A percentile compares a stretch with the other conserved stretches of the same genome.
Evolutionary conservation across 768 basidiomycete species (phyloP).

Genomic region (Leucocoprinus leucothites): DNA sequence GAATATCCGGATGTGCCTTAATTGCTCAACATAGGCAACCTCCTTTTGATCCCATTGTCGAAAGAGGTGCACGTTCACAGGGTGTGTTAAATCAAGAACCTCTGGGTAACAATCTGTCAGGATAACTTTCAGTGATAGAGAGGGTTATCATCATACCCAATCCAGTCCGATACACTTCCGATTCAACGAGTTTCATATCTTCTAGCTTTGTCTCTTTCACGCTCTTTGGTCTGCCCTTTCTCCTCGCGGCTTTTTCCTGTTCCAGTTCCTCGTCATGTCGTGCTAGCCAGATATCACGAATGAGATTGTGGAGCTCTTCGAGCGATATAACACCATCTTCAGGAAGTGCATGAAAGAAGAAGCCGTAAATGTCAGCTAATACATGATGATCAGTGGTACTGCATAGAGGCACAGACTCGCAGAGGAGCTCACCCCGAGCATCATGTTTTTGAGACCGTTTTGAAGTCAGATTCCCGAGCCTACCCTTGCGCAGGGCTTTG

Average conservation of each 20-base stretch:
- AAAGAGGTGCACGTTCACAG: conserved; percentile 66
- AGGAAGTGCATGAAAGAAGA: conserved; percentile 74
- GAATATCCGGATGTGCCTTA: conserved; percentile 76
- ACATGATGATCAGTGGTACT: conserved; percentile 13
- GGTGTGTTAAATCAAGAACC: conserved; percentile 75
- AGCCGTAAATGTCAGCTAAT: conserved; percentile 67
- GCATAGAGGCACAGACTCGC: background rate
- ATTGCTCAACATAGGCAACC: conserved; percentile 61
- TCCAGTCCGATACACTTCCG: conserved; percentile 75
- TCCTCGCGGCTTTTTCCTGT: conserved; percentile 53
- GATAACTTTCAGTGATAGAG: background rate
- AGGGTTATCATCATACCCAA: conserved; percentile 53
- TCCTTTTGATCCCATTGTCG: conserved; percentile 79
- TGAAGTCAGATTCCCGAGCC: conserved; percentile 51
- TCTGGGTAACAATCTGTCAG: conserved; percentile 39
- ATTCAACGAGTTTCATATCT: conserved; percentile 64
- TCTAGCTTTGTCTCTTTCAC: conserved; percentile 63
- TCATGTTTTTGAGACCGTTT: conserved; percentile 58
- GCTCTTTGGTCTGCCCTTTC: conserved; percentile 78
- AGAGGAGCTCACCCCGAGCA: conserved; percentile 41
- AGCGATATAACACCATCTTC: conserved; percentile 55
- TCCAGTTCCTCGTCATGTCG: conserved; percentile 66
- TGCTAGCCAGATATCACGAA: conserved; percentile 71
- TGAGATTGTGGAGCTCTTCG: conserved; percentile 60
- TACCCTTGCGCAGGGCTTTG: conserved; percentile 64